Conservation (phyloP, 805 yeast species). For the Spathaspora boniae region DNA sequence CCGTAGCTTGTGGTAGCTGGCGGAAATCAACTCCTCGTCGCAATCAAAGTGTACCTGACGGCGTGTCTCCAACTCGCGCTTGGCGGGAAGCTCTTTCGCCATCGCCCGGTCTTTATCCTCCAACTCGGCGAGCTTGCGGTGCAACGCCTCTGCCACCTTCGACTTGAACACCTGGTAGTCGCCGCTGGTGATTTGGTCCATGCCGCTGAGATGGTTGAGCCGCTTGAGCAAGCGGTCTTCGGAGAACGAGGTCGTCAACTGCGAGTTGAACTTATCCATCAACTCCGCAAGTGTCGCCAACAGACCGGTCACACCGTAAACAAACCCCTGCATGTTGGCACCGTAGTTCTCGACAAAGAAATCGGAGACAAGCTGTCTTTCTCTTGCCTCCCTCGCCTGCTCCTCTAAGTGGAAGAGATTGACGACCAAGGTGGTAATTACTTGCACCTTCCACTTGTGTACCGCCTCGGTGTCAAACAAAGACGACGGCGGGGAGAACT, state of each 20-base stretch:
- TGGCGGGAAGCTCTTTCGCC: constrained; percentile 16
- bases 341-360: constrained; percentile 28
- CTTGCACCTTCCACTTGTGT: constrained; percentile 30
- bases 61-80: constrained; percentile 23
- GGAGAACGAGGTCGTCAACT: constrained; percentile 15
- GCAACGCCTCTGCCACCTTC: constrained; percentile 25
- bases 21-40: constrained; percentile 32
- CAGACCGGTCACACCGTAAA: too few relatives aligned
- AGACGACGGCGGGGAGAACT: constrained; percentile 19
- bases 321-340: constrained; percentile 20
- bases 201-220: constrained; percentile 9
- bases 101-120: constrained; percentile 9
- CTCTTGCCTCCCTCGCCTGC: too few relatives aligned
- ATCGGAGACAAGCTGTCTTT: constrained; percentile 14
- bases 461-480: constrained; percentile 14
- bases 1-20: constrained; percentile 27
- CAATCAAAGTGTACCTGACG: constrained; percentile 31
- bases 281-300: constrained; percentile 25
- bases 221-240: constrained; percentile 24
- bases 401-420: constrained; percentile 22
- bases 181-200: constrained; percentile 12
- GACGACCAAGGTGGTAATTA: constrained; percentile 25
- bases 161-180: constrained; percentile 27
- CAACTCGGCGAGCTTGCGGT: constrained; percentile 19
- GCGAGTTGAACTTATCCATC: constrained; percentile 19